Conservation (phyloP, 169 alveolate species). For the Cryptosporidium andersoni region DNA sequence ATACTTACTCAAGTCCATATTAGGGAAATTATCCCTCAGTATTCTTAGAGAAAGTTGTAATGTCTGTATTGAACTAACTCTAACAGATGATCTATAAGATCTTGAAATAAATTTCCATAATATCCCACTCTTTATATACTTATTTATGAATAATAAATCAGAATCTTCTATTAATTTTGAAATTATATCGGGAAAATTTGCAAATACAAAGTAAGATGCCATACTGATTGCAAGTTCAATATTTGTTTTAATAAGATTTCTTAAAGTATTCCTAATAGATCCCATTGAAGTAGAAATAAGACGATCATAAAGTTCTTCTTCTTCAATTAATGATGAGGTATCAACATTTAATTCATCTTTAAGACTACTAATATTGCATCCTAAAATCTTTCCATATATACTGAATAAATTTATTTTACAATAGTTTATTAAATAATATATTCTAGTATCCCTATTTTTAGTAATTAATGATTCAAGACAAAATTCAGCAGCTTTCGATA, state of each 20-base stretch:
- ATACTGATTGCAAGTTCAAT: not conserved
- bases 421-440: not conserved
- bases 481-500: constrained; percentile 29
- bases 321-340: constrained; percentile 36
- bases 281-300: constrained; percentile 23
- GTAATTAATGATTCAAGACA: constrained; percentile 8
- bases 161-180: constrained; percentile 2
- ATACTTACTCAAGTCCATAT: not conserved
- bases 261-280: constrained; percentile 28
- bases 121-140: constrained; percentile 14
- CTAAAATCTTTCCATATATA: constrained; percentile 36
- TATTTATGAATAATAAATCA: not conserved
- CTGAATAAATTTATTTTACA: constrained; percentile 9
- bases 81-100: constrained; percentile 27
- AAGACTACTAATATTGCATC: constrained; percentile 34
- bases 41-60: constrained; percentile 5
- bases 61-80: constrained; percentile 38
- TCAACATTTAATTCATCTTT: constrained; percentile 46
- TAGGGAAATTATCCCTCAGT: not conserved
- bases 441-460: not conserved
- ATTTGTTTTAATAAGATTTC: not conserved
- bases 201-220: constrained; percentile 21
- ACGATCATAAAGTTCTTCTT: constrained; percentile 52
- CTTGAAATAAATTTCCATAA: constrained; percentile 44
- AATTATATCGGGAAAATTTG: not conserved